A percentile compares a stretch with the other conserved stretches of the same genome.
Evolutionary conservation across 1,284 basidiomycete species (phyloP).

Genomic region (Stygiomarasmius scandens): DNA sequence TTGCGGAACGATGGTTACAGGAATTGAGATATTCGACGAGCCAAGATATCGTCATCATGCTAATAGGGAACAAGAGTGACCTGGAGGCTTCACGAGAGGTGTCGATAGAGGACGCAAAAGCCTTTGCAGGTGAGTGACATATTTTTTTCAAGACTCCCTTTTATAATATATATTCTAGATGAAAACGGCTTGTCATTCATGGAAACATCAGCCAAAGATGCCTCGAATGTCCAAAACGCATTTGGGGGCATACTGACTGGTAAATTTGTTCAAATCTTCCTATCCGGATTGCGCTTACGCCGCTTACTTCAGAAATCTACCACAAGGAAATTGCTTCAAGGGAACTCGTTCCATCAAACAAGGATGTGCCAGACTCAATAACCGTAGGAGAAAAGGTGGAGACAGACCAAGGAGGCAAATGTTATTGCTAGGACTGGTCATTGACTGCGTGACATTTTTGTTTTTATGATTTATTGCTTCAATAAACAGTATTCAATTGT

Average conservation of each 20-base stretch:
- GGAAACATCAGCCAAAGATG: slow-evolving; percentile 89
- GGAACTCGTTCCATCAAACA: no score
- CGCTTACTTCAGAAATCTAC: no score
- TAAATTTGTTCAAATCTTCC: slow-evolving; percentile 30
- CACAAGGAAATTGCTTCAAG: no score
- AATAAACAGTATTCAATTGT: no score
- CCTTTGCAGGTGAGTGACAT: slow-evolving; percentile 66
- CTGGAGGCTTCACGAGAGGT: slow-evolving; percentile 84
- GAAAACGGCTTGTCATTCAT: slow-evolving; percentile 78
- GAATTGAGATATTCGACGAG: slow-evolving; percentile 83
- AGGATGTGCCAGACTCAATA: no score
- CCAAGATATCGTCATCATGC: slow-evolving; percentile 78
- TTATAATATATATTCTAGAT: slow-evolving; percentile 13
- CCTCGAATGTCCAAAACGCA: slow-evolving; percentile 83
- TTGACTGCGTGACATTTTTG: no score
- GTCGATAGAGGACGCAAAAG: slow-evolving; percentile 78
- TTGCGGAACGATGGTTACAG: slow-evolving; percentile 81
- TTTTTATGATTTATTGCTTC: no score
- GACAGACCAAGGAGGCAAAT: no score
- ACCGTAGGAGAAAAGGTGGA: no score
- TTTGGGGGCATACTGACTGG: slow-evolving; percentile 88
- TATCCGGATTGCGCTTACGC: no score
- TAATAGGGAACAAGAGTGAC: slow-evolving; percentile 84
- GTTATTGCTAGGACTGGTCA: no score
- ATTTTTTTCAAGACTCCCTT: no score